These are phyloP conservation scores for Fusarium nanum DNA, from an alignment of 2,329 filamentous ascomycete genomes.

Conservation along the genomic window DNA sequence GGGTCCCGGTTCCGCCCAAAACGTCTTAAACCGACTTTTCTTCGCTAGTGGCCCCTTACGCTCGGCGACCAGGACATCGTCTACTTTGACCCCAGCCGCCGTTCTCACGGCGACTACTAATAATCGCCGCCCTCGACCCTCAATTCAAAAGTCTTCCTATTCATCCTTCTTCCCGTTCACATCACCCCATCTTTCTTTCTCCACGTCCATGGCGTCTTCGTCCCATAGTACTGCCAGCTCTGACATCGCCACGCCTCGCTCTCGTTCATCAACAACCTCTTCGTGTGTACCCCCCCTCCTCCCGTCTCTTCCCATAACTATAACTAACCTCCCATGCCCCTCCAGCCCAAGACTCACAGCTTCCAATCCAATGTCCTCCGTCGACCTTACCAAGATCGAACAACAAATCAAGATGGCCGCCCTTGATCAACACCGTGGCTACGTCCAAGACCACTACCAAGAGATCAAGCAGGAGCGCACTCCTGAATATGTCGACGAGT, in stretches of 20 bases:
- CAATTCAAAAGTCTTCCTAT: slow-evolving; percentile 43
- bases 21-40: slow-evolving; percentile 52
- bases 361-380: slow-evolving; percentile 66
- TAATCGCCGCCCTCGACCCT: slow-evolving; percentile 47
- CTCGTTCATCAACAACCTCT: slow-evolving; percentile 57
- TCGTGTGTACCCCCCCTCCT: slow-evolving; percentile 60
- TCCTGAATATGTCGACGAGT: slow-evolving; percentile 66
- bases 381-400: slow-evolving; percentile 69
- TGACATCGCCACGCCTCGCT: slow-evolving; percentile 67
- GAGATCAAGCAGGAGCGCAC: slow-evolving; percentile 65
- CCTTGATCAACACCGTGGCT: slow-evolving; percentile 70
- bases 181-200: slow-evolving; percentile 43
- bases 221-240: slow-evolving; percentile 59
- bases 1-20: slow-evolving; percentile 46
- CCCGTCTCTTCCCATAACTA: slow-evolving; percentile 55
- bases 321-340: slow-evolving; percentile 63
- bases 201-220: slow-evolving; percentile 49
- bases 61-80: slow-evolving; percentile 44
- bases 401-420: slow-evolving; percentile 69
- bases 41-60: slow-evolving; percentile 48
- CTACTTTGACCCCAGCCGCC: slow-evolving; percentile 35
- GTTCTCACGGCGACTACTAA: slow-evolving; percentile 45
- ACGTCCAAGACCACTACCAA: slow-evolving; percentile 66
- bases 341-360: slow-evolving; percentile 63
- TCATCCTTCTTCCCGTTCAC: slow-evolving; percentile 35